Evolutionary conservation across 306 rosid species (phyloP).

Genomic region (Trichosanthes truncata): DNA sequence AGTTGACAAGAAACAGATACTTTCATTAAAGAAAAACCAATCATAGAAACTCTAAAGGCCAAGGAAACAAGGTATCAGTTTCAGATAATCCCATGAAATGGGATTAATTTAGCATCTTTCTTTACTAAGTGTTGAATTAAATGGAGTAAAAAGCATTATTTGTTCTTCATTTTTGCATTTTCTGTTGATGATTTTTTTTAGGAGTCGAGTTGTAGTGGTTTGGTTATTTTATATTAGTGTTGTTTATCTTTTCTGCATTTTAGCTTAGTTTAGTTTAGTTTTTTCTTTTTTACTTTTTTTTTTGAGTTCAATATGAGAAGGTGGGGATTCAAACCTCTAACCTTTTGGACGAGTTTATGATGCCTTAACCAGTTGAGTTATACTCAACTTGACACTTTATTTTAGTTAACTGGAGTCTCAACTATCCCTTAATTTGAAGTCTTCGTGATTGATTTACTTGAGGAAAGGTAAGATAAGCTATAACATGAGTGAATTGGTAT

Average conservation of each 20-base stretch:
- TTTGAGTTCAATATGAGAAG: background rate
- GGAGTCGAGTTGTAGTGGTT: background rate
- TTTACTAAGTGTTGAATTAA: background rate
- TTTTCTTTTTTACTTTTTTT: too few relatives aligned
- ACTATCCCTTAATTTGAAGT: too few relatives aligned
- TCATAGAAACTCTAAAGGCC: background rate
- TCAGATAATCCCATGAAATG: background rate
- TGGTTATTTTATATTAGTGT: background rate
- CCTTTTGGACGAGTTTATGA: background rate
- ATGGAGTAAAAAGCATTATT: background rate
- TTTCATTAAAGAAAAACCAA: background rate
- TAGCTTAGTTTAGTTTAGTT: background rate
- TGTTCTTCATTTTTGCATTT: background rate
- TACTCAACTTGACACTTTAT: too few relatives aligned
- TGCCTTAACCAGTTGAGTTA: too few relatives aligned
- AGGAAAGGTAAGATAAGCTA: background rate
- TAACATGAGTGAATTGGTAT: background rate
- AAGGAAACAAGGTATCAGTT: background rate
- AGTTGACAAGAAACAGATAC: background rate
- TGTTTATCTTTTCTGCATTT: background rate
- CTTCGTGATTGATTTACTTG: too few relatives aligned
- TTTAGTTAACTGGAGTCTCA: too few relatives aligned
- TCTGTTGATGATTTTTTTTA: background rate
- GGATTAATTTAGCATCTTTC: background rate
- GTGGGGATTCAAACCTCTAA: background rate